Evolutionary conservation across 441 rosid species (phyloP), one percentile per base, ranked within the genome.

Genomic region (Gossypium laxum): DNA sequence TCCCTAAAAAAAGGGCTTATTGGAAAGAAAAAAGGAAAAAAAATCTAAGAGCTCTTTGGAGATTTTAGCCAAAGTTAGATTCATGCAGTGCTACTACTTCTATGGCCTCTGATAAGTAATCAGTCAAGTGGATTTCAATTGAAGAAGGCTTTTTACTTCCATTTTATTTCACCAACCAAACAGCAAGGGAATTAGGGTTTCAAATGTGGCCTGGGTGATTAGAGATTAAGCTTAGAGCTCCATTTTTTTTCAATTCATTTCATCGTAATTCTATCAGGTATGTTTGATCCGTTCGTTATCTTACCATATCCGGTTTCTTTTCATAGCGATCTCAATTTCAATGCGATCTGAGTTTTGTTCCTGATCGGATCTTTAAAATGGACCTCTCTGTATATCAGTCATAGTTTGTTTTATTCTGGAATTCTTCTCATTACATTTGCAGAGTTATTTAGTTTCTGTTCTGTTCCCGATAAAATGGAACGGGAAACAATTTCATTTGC

Each of bases 311-410:
- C 11, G 21, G 2, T 52, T 69, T 69, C 12, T 69, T 56, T 22
- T 56, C 11, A 11, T 12, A 1, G 14, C 4, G 72, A 69, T 69
- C 55, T 69, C n/a, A 57, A 55, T 11, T 57, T 41, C 5, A 19
- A 41, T 14, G 24, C 41, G 30, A 18, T 68, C 50, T 51, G 18
- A 32, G 28, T 26, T 17, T 51, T 57, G 4, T 52, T 32, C 18
- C 15, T 28, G 3, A 68, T 52, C 61, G 50, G 61, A 52, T 52
- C 72, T 68, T 68, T 17, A 52, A 67, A 67, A 24, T 48, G 26
- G 45, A 67, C 51, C 45, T 21, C 55, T 65, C 11, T 45, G 55
- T 22, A n/a, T 63, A 34, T 10, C 14, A 10, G 1, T 65, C 55
- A 12, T 43, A 65, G 22, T 45, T 45, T 65, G 55, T 65, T 45